phyloP scores from a whole-genome alignment of 345 rosid genomes.

The Aquilaria yunnanensis region DNA sequence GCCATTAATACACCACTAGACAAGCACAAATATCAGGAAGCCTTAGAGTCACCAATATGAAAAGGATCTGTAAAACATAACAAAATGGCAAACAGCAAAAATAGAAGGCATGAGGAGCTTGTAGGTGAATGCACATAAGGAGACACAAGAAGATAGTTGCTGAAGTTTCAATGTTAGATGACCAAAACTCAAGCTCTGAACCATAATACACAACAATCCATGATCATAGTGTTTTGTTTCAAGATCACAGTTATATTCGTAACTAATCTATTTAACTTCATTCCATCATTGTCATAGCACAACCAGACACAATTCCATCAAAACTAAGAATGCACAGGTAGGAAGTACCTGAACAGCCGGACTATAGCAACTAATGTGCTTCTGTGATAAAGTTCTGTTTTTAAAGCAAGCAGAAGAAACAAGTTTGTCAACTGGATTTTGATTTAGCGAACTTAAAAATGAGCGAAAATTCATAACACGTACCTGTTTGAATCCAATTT shows the following conservation, averaged over 20 bases:
- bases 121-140: not conserved
- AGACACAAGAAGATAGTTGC: not conserved
- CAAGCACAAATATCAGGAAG: constrained; percentile 12
- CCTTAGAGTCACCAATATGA: not conserved
- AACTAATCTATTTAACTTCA: too few relatives aligned
- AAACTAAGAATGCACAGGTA: not conserved
- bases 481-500: constrained; percentile 49
- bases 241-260: too few relatives aligned
- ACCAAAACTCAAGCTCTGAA: too few relatives aligned
- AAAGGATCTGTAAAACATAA: not conserved
- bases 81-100: not conserved
- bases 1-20: constrained; percentile 1
- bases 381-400: constrained; percentile 47
- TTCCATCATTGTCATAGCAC: too few relatives aligned
- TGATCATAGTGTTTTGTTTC: too few relatives aligned
- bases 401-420: constrained; percentile 13
- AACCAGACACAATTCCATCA: too few relatives aligned
- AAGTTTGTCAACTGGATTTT: not conserved
- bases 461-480: not conserved
- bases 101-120: not conserved
- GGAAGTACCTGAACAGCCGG: constrained; percentile 64
- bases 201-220: too few relatives aligned
- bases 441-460: not conserved
- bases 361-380: constrained; percentile 70
- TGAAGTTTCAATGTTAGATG: too few relatives aligned